phyloP scores from a whole-genome alignment of 495 filamentous ascomycete genomes.

The Alectoria sarmentosa region DNA sequence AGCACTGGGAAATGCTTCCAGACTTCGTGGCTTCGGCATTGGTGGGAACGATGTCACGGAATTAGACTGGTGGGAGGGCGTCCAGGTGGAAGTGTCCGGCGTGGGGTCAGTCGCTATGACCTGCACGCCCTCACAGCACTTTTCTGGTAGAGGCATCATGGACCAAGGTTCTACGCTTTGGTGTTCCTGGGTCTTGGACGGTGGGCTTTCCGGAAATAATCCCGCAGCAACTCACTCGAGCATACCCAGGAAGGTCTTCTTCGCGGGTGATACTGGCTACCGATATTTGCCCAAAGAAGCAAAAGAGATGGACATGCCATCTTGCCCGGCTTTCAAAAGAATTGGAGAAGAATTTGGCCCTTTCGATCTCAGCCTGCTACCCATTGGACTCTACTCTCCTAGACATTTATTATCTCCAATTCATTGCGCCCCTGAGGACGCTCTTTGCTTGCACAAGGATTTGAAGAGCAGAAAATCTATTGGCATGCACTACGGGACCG shows the following conservation, averaged over 20 bases:
- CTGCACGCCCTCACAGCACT: constrained; percentile 43
- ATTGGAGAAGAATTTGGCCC: constrained; percentile 34
- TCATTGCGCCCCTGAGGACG: constrained; percentile 37
- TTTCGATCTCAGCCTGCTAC: constrained; percentile 39
- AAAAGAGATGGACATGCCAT: constrained; percentile 25
- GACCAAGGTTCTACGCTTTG: constrained; percentile 39
- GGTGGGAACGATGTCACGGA: constrained; percentile 36
- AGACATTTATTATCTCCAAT: constrained; percentile 31
- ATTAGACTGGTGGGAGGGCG: constrained; percentile 48
- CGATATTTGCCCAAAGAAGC: constrained; percentile 27
- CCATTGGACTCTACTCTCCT: constrained; percentile 36
- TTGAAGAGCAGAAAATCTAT: constrained; percentile 35
- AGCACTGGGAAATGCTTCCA: constrained; percentile 34
- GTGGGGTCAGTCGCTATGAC: constrained; percentile 28
- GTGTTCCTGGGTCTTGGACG: constrained; percentile 46
- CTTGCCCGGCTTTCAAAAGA: constrained; percentile 36
- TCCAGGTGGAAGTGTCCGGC: constrained; percentile 24
- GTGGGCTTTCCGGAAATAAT: neutral
- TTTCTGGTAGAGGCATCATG: constrained; percentile 32
- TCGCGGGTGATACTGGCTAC: constrained; percentile 35
- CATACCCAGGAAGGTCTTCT: constrained; percentile 8
- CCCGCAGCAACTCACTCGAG: neutral
- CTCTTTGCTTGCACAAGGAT: constrained; percentile 35
- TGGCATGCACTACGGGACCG: constrained; percentile 41
- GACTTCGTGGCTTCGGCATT: constrained; percentile 37